Evolutionary conservation across 192 early-diverging fungal species (phyloP), one percentile per base, ranked within the genome.

Genomic region (Backusella westeae): DNA sequence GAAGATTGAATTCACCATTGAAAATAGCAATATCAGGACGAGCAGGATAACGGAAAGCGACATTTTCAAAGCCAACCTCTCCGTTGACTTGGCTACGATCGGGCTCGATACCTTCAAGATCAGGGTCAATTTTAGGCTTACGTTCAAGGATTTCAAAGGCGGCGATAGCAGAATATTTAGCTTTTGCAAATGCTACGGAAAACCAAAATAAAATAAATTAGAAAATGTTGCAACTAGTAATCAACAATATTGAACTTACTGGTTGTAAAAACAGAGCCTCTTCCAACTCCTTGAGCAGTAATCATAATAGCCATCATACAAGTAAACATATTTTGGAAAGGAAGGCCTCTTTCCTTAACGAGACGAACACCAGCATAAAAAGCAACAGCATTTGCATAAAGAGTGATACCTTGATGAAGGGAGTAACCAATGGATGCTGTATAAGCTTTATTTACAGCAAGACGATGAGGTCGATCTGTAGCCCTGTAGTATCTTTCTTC

Each of bases 271-370:
- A 90, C 86, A 29, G 89, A 88, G 53, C 88, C 88, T 56, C 88
- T 83, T 44, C 90, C 93, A 68, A 95, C 77, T 56, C 83, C 81
- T 52, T 90, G 80, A 21, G 91, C 90, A 12, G 89, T 86, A 71
- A 94, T 90, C 63, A 97, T 89, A 53, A 96, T 91, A 9, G 91
- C 87, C 67, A 93, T 91, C 82, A 97, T 89, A 49, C 92, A 92
- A 72, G 78, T 82, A 67, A 92, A 87, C 90, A 95, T 90, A 4
- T 67, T 9, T 23, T 76, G 38, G 44, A 88, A 83, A 15, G n/a
- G 56, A 67, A 90, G 79, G 52, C 79, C 77, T 10, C 84, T 86
- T 39, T 77, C 76, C n/a, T 85, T 79, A 6, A 92, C 82, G 17
- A 94, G 86, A 65, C 87, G 87, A 34, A 87, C 84, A 69, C 94